phyloP scores from a whole-genome alignment of 2,329 filamentous ascomycete genomes.

The Venturia oleaginea region DNA sequence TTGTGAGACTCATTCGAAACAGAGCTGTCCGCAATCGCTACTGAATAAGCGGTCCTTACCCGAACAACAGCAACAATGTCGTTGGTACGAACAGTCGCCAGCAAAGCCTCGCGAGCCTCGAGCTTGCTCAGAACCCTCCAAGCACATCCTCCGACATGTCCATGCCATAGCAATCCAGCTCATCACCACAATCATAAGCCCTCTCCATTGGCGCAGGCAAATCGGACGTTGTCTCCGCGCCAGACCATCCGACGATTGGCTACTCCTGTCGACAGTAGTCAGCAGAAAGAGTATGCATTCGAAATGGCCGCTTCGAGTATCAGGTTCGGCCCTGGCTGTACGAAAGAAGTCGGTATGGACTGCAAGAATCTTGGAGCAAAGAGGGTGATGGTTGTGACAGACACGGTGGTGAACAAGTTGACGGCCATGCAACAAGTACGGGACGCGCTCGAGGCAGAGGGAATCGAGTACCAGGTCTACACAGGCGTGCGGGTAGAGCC shows the following conservation, averaged over 20 bases:
- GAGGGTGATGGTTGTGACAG: slow-evolving; percentile 86
- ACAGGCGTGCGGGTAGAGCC: slow-evolving; percentile 78
- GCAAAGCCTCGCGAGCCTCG: slow-evolving; percentile 50
- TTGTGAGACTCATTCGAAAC: background rate
- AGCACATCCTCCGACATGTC: slow-evolving; percentile 77
- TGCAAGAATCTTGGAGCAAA: slow-evolving; percentile 82
- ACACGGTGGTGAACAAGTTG: slow-evolving; percentile 69
- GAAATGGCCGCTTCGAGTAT: slow-evolving; percentile 97
- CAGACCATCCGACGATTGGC: slow-evolving; percentile 40
- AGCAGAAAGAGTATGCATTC: slow-evolving; percentile 93
- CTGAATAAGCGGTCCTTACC: background rate
- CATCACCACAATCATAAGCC: slow-evolving; percentile 51
- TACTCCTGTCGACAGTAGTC: slow-evolving; percentile 62
- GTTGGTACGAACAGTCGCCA: slow-evolving; percentile 31
- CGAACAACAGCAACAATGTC: background rate
- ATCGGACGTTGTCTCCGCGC: slow-evolving; percentile 29
- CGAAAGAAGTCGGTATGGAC: slow-evolving; percentile 97
- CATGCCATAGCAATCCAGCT: slow-evolving; percentile 83
- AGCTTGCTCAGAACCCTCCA: slow-evolving; percentile 82
- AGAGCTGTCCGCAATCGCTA: background rate
- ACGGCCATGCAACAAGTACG: slow-evolving; percentile 84
- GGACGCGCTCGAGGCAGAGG: slow-evolving; percentile 68
- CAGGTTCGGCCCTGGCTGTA: slow-evolving; percentile 85
- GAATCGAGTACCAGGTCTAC: slow-evolving; percentile 72
- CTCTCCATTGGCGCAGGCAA: slow-evolving; percentile 29